Evolutionary conservation across 805 yeast species (phyloP).

Genomic region (Komagataella populi): DNA sequence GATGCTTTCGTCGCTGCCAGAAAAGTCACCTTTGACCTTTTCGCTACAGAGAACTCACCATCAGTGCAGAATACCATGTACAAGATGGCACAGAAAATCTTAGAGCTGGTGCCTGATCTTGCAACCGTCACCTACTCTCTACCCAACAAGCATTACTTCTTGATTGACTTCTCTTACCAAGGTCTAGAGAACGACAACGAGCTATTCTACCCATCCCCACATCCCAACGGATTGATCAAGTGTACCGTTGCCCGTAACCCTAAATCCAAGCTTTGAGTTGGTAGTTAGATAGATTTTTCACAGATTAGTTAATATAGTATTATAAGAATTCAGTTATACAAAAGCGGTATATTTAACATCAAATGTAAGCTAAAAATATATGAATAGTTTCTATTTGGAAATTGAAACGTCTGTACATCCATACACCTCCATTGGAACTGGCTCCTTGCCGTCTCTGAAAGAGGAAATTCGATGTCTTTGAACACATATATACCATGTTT

Average conservation of each 20-base stretch:
- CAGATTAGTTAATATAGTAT: not conserved
- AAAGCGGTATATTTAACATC: not conserved
- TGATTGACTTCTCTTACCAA: conserved; percentile 73
- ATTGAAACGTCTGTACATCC: not conserved
- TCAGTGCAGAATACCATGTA: conserved; percentile 96
- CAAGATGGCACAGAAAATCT: conserved; percentile 72
- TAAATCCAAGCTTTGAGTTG: conserved; percentile 38
- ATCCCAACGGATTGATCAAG: conserved; percentile 87
- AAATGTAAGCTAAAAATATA: not conserved
- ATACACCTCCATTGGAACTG: not conserved
- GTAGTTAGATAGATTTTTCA: not conserved
- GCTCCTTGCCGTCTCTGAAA: not conserved
- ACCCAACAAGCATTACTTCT: conserved; percentile 88
- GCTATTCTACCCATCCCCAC: conserved; percentile 78
- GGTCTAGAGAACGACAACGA: conserved; percentile 72
- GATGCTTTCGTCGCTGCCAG: conserved; percentile 47
- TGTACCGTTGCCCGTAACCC: conserved; percentile 65
- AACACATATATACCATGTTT: not conserved
- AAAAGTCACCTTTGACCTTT: conserved; percentile 54
- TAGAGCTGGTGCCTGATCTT: conserved; percentile 41
- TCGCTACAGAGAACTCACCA: conserved; percentile 82
- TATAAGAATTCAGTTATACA: not conserved
- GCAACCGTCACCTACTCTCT: conserved; percentile 57
- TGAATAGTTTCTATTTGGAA: not conserved
- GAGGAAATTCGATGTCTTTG: not conserved